A percentile compares a stretch with the other conserved stretches of the same genome.
Conservation (phyloP, 495 filamentous ascomycete species). For the Clohesyomyces aquaticus region DNA sequence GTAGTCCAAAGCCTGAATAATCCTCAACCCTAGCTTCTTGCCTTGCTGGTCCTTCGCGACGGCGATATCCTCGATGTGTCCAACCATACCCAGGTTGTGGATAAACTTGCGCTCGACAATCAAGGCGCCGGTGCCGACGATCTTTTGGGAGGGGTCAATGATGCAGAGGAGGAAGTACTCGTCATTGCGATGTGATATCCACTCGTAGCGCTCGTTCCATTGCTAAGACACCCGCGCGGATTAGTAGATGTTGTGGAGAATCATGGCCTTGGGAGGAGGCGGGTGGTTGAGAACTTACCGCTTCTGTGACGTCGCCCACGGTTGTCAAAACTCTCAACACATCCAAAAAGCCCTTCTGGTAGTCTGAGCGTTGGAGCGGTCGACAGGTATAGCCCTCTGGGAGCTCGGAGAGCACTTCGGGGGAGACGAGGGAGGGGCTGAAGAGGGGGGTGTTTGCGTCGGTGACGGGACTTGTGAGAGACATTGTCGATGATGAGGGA, state of each 20-base stretch:
- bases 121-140: conserved; percentile 87
- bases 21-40: conserved; percentile 88
- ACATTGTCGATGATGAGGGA: no score
- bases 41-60: conserved; percentile 93
- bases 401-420: conserved; percentile 68
- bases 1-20: conserved; percentile 92
- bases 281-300: conserved; percentile 43
- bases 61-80: conserved; percentile 98
- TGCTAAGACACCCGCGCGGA: conserved; percentile 6
- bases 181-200: conserved; percentile 76
- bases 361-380: conserved; percentile 78
- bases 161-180: conserved; percentile 86
- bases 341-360: conserved; percentile 78
- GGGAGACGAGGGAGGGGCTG: conserved; percentile 74
- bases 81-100: conserved; percentile 75
- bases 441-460: conserved; percentile 63
- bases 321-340: conserved; percentile 88
- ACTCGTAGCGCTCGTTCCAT: conserved; percentile 81
- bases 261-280: not conserved
- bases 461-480: conserved; percentile 14
- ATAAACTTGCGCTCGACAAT: conserved; percentile 87
- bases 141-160: conserved; percentile 66
- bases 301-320: conserved; percentile 82
- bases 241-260: not conserved
- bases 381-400: conserved; percentile 83